Evolutionary conservation across 257 asterid species (phyloP), one percentile per base, ranked within the genome.

Genomic region (Anisodus acutangulus): DNA sequence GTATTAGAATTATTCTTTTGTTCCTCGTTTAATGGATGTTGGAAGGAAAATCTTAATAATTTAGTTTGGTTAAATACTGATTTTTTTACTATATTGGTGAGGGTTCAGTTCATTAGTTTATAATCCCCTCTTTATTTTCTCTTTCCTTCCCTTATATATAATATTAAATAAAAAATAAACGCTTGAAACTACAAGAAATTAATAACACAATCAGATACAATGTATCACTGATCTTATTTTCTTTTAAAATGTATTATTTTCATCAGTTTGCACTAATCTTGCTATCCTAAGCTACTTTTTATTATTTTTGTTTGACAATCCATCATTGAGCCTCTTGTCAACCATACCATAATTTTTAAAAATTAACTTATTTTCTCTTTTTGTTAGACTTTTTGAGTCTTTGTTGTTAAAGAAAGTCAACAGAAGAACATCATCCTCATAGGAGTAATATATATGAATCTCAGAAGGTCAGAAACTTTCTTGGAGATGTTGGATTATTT

Each of bases 161-260:
- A 68, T 15, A 16, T 41, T 3, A 69, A 10, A 11, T 3, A 39
- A 35, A 67, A 35, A 39, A 39, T 15, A 16, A 31, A 16, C 78
- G 10, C 41, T 11, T 45, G 12, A 22, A 47, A 74, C 53, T 74
- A 47, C 22, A 74, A 74, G 31, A 74, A 31, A 31, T 1, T 31
- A 1, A 31, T 31, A 31, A 49, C 43, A 47, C 19, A 22, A 19
- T 74, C 6, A 19, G 80, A 49, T 47, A 10, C 80, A 74, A 22
- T 22, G 80, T 22, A 74, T 74, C 43, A 11, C 43, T 74, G 43
- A 74, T 74, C 19, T 74, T 74, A 74, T 74, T 74, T 31, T 74
- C 41, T 15, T 49, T 74, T 6, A 22, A 47, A 74, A 19, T 47
- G 26, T 47, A 9, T 72, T 45, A 41, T 72, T 72, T 59, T 74